Conservation (phyloP, 139 green algal species). For the Eudorina sp. region DNA sequence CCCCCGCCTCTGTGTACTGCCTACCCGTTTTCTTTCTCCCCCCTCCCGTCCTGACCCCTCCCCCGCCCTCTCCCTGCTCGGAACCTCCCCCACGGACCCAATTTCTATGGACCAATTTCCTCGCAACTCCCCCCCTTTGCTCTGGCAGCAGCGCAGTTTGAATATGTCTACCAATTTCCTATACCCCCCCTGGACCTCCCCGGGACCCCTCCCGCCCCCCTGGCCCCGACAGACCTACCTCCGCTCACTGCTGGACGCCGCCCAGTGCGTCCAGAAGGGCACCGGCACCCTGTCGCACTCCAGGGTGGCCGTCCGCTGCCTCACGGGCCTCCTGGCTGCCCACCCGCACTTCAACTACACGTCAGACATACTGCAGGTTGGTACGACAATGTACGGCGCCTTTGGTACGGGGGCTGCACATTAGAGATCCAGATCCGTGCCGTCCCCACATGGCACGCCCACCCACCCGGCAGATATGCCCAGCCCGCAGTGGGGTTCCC, state of each 20-base stretch:
- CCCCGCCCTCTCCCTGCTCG: background rate
- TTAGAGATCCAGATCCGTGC: too few relatives aligned
- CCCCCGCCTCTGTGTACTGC: background rate
- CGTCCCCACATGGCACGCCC: too few relatives aligned
- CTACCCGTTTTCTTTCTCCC: background rate
- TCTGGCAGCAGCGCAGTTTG: too few relatives aligned
- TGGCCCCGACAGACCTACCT: constrained; percentile 75
- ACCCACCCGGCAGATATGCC: too few relatives aligned
- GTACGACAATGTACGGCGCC: too few relatives aligned
- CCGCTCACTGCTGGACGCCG: constrained; percentile 74
- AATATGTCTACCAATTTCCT: too few relatives aligned
- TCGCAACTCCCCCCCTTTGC: too few relatives aligned
- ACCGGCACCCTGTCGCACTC: constrained; percentile 35
- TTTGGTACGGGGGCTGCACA: too few relatives aligned
- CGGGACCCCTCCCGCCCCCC: background rate
- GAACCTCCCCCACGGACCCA: too few relatives aligned
- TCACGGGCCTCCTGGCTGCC: constrained; percentile 78
- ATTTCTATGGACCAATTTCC: too few relatives aligned
- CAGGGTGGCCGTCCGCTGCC: constrained; percentile 80
- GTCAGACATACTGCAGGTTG: constrained; percentile 76
- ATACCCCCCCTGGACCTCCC: too few relatives aligned
- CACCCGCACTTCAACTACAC: constrained; percentile 92
- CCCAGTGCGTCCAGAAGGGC: constrained; percentile 4
- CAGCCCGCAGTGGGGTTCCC: too few relatives aligned
- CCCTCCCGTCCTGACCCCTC: background rate